Evolutionary conservation across 495 filamentous ascomycete species (phyloP), one percentile per base, ranked within the genome.

Genomic region (Annulohypoxylon stygium): DNA sequence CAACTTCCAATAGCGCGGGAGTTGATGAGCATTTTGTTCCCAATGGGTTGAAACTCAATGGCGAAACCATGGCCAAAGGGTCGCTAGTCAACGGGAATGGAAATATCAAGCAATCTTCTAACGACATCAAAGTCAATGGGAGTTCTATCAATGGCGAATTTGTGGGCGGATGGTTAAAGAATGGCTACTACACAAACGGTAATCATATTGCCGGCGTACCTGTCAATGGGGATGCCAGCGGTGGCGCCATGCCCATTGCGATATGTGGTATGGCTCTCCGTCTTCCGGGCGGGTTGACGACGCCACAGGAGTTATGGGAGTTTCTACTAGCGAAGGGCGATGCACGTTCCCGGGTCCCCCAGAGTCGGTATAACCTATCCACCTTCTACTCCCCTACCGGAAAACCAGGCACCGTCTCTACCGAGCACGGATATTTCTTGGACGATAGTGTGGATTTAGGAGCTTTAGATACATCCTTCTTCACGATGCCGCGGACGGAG

Each of bases 401-500:
- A 6, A 70, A 76, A 48, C 69, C 67, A 18, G 45, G 58, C 1
- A 51, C 26, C 8, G 53, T 61, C 20, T 10, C 34, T 2, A 58
- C 58, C 26, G 64, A 67, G 3, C 48, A 78, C 54, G 70, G 75
- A 45, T 65, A 77, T 69, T 77, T 77, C 54, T 75, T 80, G 12
- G 70, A 80, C 18, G 68, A 80, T 1, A 73, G 55, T 12, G 70
- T 76, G 3, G 76, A 79, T 34, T 59, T 80, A 7, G 55, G 61
- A 8, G 51, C 67, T 14, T 68, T 81, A 20, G 81, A 82, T 55
- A 69, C 79, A 0, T 75, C 72, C 0, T 70, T 89, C 70, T 86
- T 83, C 55, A 73, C 73, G 2, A 81, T 88, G 65, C 78, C 77
- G 1, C 70, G 74, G n/a, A 50, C 30, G 0, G 87, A 90, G 55